These are phyloP conservation scores for Xylariaceae sp. DNA, from an alignment of 2,329 filamentous ascomycete genomes.

Conservation along the genomic window DNA sequence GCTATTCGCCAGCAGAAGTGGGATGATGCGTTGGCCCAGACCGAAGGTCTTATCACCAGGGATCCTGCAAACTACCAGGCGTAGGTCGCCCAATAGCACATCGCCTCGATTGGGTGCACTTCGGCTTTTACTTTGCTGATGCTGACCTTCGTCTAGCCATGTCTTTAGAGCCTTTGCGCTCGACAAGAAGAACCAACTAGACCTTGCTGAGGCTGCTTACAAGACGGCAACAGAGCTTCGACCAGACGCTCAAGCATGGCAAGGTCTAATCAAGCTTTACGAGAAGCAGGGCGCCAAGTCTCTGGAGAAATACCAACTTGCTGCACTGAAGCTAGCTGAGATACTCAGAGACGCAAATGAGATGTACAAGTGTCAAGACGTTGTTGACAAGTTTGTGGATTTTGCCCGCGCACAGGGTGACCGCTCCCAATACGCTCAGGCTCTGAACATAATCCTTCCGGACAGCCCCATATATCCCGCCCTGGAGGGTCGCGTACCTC, in stretches of 20 bases:
- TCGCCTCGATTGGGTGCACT: neutral
- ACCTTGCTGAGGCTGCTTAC: conserved; percentile 80
- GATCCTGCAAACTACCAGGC: conserved; percentile 85
- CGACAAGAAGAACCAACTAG: conserved; percentile 74
- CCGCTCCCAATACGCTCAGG: conserved; percentile 74
- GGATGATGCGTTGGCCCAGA: conserved; percentile 73
- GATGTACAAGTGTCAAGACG: conserved; percentile 66
- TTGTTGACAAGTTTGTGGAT: conserved; percentile 79
- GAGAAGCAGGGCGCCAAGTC: conserved; percentile 75
- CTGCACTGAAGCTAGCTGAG: conserved; percentile 74
- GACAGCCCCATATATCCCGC: conserved; percentile 79
- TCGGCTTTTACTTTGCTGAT: conserved; percentile 3
- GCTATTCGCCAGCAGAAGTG: conserved; percentile 80
- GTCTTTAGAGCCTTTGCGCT: conserved; percentile 87
- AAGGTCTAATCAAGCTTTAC: conserved; percentile 85
- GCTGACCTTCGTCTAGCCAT: conserved; percentile 54
- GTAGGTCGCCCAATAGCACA: conserved; percentile 52
- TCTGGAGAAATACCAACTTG: conserved; percentile 75
- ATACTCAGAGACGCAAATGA: conserved; percentile 73
- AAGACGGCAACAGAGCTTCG: conserved; percentile 73
- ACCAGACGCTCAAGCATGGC: conserved; percentile 85
- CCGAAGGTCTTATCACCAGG: conserved; percentile 70
- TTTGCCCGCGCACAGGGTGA: conserved; percentile 77
- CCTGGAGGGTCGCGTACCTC: conserved; percentile 82
- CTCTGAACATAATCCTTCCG: conserved; percentile 78